Conservation (phyloP, 305 asterid genomes). For the Solanum hybrid region DNA sequence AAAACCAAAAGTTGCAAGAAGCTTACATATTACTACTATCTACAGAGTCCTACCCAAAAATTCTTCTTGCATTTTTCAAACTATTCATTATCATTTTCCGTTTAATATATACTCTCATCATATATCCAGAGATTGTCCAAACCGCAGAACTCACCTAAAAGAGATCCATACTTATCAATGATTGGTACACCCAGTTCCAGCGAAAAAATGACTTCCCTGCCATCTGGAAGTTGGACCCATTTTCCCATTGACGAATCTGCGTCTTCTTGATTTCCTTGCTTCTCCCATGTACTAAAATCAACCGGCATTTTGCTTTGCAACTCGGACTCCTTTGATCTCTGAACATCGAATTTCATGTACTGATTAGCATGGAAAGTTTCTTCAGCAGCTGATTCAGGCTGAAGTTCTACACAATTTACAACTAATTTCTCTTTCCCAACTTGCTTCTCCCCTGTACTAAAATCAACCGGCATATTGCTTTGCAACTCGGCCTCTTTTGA, state of each 20-base stretch:
- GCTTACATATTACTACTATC: background rate
- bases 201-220: background rate
- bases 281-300: background rate
- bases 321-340: background rate
- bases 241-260: background rate
- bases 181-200: background rate
- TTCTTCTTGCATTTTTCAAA: background rate
- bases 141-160: background rate
- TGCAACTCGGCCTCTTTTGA: background rate
- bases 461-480: background rate
- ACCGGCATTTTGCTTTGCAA: background rate
- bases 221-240: background rate
- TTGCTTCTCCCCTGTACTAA: background rate
- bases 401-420: background rate
- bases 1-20: background rate
- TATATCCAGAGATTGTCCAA: background rate
- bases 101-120: background rate
- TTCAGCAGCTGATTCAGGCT: background rate
- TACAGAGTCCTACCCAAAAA: background rate
- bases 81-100: background rate
- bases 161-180: conserved; percentile 4
- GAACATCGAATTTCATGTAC: background rate
- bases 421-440: background rate
- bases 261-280: background rate
- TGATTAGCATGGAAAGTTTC: background rate